A percentile compares a stretch with the other conserved stretches of the same genome.
These are phyloP conservation scores for Paraphaeosphaeria minitans DNA, from an alignment of 2,329 filamentous ascomycete species.

Conservation along the genomic window DNA sequence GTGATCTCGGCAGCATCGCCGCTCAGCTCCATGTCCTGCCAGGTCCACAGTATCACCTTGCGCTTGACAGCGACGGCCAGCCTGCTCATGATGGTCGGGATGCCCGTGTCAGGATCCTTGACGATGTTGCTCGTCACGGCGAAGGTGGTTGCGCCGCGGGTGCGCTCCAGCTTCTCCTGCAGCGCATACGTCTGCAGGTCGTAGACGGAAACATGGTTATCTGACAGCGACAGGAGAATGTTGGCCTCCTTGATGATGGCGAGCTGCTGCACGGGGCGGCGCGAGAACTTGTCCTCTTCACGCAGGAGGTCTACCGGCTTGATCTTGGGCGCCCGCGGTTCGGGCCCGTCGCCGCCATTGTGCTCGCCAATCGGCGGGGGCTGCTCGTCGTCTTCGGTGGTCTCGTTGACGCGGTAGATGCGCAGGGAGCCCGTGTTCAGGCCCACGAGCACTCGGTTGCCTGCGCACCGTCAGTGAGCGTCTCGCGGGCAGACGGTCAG, in stretches of 20 bases:
- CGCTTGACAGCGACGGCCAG: constrained; percentile 93
- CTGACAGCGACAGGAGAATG: constrained; percentile 87
- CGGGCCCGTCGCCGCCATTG: constrained; percentile 50
- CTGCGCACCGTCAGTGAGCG: constrained; percentile 51
- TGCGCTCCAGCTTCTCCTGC: constrained; percentile 78
- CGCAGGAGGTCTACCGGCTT: constrained; percentile 79
- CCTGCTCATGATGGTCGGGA: constrained; percentile 90
- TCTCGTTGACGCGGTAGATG: constrained; percentile 88
- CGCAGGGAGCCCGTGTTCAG: constrained; percentile 87
- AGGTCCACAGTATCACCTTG: constrained; percentile 87
- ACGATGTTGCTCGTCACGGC: constrained; percentile 95
- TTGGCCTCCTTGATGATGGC: constrained; percentile 95
- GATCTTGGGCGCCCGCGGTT: constrained; percentile 40
- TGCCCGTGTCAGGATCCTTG: constrained; percentile 82
- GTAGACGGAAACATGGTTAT: constrained; percentile 86
- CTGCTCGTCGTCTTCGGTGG: constrained; percentile 48
- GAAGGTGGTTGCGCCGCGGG: constrained; percentile 87
- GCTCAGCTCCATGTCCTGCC: constrained; percentile 90
- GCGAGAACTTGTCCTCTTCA: constrained; percentile 93
- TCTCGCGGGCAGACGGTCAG: constrained; percentile 1
- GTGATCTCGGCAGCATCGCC: constrained; percentile 76
- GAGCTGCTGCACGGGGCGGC: constrained; percentile 87
- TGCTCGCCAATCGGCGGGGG: constrained; percentile 41
- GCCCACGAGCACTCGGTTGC: constrained; percentile 89
- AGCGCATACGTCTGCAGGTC: constrained; percentile 84